Percentiles rank a stretch among this genome's conserved stretches.
Conservation (phyloP, 2,329 filamentous ascomycete species). For the Daldinia sp. region DNA sequence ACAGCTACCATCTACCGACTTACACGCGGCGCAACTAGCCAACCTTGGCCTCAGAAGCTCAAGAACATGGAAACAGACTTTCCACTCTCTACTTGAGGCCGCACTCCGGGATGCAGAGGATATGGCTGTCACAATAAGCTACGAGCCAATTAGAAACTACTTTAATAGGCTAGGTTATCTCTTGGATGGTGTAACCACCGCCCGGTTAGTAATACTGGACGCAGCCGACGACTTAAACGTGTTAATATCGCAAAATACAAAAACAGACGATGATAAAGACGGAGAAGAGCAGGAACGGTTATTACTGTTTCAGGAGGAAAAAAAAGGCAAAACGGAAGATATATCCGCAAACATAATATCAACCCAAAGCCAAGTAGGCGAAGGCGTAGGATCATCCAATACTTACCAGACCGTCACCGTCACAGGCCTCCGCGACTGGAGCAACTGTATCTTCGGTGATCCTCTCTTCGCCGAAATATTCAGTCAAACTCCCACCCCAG, state of each 20-base stretch:
- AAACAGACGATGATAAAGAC: conserved; percentile 2
- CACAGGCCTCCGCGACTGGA: conserved; percentile 66
- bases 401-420: conserved; percentile 46
- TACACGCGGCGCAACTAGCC: conserved; percentile 10
- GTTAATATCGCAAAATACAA: conserved; percentile 50
- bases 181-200: conserved; percentile 60
- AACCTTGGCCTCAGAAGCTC: conserved; percentile 40
- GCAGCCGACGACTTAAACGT: conserved; percentile 60
- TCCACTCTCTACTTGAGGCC: conserved; percentile 64
- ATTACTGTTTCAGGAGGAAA: conserved; percentile 18
- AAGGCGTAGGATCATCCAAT: conserved; percentile 3
- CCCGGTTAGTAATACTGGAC: conserved; percentile 64
- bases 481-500: conserved; percentile 52
- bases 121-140: conserved; percentile 64
- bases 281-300: conserved; percentile 5
- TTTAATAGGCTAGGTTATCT: conserved; percentile 57
- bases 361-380: conserved; percentile 12
- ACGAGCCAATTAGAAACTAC: conserved; percentile 62
- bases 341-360: conserved; percentile 6
- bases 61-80: conserved; percentile 63
- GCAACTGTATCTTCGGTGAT: conserved; percentile 66
- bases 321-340: conserved; percentile 10
- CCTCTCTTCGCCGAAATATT: conserved; percentile 63
- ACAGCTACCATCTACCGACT: conserved; percentile 16
- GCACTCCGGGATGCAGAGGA: conserved; percentile 68